These are phyloP conservation scores for Alternaria burnsii DNA, from an alignment of 2,329 filamentous ascomycete species.

Conservation along the genomic window DNA sequence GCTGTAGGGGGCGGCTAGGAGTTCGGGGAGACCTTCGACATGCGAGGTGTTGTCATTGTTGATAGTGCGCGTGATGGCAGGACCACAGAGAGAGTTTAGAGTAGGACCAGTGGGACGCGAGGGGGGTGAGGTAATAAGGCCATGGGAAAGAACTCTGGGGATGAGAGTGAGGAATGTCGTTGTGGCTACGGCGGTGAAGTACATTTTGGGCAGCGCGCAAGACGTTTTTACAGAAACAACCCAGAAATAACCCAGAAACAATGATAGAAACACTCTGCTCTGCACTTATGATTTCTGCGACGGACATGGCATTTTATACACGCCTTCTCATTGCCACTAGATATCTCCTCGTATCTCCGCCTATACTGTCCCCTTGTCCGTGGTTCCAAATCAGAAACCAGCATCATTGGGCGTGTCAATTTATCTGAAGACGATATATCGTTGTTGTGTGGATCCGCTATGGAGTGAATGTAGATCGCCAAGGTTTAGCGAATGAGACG, in stretches of 20 bases:
- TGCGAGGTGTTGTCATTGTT: conserved; percentile 54
- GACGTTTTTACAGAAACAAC: not conserved
- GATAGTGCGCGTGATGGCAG: conserved; percentile 62
- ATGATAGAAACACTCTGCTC: not conserved
- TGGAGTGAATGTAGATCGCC: conserved; percentile 2
- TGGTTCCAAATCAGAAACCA: not conserved
- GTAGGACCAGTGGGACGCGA: conserved; percentile 61
- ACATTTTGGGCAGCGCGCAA: conserved; percentile 13
- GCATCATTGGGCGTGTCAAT: not conserved
- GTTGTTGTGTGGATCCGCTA: conserved; percentile 3
- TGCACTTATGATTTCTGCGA: not conserved
- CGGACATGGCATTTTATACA: not conserved
- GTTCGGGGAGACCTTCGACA: conserved; percentile 54
- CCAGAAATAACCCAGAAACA: not conserved
- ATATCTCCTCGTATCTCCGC: not conserved
- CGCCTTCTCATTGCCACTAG: not conserved
- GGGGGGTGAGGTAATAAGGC: conserved; percentile 61
- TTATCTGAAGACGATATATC: conserved; percentile 1
- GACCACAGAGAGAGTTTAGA: conserved; percentile 61
- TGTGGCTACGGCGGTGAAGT: conserved; percentile 22
- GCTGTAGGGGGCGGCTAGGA: conserved; percentile 54
- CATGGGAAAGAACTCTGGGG: conserved; percentile 55
- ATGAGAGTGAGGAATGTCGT: conserved; percentile 21
- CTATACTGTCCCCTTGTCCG: not conserved
- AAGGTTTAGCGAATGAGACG: conserved; percentile 5